phyloP scores from a whole-genome alignment of 352 stramenopile genomes.

The Pythium pectinolyticum region DNA sequence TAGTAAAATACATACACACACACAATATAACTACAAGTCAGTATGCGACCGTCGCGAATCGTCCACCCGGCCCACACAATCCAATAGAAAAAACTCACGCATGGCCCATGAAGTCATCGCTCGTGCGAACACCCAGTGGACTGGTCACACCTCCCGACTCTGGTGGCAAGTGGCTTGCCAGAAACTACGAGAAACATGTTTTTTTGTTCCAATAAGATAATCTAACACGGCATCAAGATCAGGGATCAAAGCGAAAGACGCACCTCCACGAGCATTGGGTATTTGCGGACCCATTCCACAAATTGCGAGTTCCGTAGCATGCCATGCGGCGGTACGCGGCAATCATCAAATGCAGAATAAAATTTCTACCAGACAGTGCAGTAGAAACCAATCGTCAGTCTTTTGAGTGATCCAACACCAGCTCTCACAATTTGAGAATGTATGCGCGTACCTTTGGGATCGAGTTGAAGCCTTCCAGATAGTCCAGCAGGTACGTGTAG shows the following conservation, averaged over 20 bases:
- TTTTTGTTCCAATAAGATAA: too few species aligned
- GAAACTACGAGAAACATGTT: conserved; percentile 34
- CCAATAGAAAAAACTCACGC: neutral
- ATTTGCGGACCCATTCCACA: conserved; percentile 71
- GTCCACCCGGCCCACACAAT: too few species aligned
- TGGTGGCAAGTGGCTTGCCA: conserved; percentile 47
- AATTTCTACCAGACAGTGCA: conserved; percentile 41
- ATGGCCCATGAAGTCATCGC: conserved; percentile 32
- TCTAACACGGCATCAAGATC: too few species aligned
- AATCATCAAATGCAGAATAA: conserved; percentile 77
- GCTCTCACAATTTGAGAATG: neutral
- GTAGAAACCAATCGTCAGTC: too few species aligned
- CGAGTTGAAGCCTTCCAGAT: conserved; percentile 57
- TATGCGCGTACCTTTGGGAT: conserved; percentile 51
- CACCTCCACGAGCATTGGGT: conserved; percentile 68
- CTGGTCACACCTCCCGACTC: conserved; percentile 32
- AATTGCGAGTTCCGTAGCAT: conserved; percentile 66
- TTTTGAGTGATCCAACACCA: neutral
- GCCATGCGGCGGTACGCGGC: conserved; percentile 48
- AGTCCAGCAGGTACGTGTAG: conserved; percentile 68
- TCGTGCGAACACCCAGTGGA: conserved; percentile 37
- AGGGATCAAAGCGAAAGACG: neutral
- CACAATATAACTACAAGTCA: neutral
- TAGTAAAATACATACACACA: conserved; percentile 15
- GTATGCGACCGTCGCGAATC: neutral